Evolutionary conservation across 2,329 filamentous ascomycete genomes (phyloP).

Genomic region (Furcasterigmium furcatum): DNA sequence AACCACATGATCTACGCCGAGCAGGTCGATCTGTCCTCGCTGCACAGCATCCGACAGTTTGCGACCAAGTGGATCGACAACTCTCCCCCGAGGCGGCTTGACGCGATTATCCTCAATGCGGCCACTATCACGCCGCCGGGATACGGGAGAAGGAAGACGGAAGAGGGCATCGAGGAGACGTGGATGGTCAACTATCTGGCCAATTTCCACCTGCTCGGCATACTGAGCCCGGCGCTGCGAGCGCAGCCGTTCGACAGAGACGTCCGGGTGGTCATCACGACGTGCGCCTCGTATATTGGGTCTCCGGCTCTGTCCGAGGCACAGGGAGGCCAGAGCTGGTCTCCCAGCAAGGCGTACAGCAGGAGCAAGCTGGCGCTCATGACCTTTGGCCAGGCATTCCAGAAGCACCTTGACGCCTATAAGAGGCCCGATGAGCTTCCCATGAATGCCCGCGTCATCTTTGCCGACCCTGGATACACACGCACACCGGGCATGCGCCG

Average conservation of each 20-base stretch:
- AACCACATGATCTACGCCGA: conserved; percentile 95
- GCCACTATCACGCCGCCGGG: conserved; percentile 72
- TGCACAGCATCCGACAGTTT: conserved; percentile 90
- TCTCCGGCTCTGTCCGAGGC: conserved; percentile 63
- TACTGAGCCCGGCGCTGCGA: conserved; percentile 84
- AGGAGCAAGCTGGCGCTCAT: conserved; percentile 77
- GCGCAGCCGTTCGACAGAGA: conserved; percentile 93
- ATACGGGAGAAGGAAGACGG: conserved; percentile 55
- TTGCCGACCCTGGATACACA: conserved; percentile 82
- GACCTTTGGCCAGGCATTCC: conserved; percentile 84
- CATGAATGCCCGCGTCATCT: conserved; percentile 77
- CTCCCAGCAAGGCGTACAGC: conserved; percentile 57
- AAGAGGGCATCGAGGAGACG: conserved; percentile 80
- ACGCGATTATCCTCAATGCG: conserved; percentile 88
- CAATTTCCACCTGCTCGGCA: conserved; percentile 91
- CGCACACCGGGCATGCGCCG: conserved; percentile 84
- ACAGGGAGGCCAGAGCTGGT: conserved; percentile 47
- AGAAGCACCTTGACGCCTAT: conserved; percentile 86
- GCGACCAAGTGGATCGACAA: conserved; percentile 99
- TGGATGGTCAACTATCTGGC: conserved; percentile 96
- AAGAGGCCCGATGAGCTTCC: conserved; percentile 79
- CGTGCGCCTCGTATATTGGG: conserved; percentile 84
- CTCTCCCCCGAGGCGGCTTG: conserved; percentile 79
- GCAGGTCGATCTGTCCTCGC: conserved; percentile 81
- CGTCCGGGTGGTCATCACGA: conserved; percentile 81